Evolutionary conservation across 1,139 yeast species (phyloP).

Genomic region (Candida tetrigidarum): DNA sequence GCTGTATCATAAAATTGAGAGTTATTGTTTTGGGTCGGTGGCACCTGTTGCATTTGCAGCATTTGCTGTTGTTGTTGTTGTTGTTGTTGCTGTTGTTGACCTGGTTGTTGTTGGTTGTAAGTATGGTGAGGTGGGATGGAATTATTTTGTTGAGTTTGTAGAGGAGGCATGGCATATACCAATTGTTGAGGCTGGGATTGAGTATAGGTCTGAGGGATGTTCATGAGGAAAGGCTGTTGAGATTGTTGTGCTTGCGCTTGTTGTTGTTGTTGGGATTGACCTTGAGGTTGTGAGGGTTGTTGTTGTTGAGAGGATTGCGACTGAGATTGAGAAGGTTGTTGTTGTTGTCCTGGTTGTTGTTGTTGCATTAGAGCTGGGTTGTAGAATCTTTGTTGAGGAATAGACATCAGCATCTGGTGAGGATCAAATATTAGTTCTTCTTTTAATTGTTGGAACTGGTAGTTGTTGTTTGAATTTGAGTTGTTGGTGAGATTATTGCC

Average conservation of each 20-base stretch:
- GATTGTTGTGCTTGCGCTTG: no score
- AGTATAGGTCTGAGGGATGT: conserved; percentile 7
- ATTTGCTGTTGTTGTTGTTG: conserved; percentile 8
- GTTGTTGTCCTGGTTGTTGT: conserved; percentile 9
- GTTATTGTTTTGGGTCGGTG: conserved; percentile 5
- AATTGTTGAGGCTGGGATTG: conserved; percentile 17
- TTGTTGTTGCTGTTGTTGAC: no score
- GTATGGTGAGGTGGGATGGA: conserved; percentile 18
- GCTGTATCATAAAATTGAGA: conserved; percentile 19
- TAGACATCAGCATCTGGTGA: conserved; percentile 8
- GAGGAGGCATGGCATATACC: conserved; percentile 19
- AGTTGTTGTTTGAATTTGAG: not conserved
- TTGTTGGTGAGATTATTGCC: not conserved
- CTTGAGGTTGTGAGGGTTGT: conserved; percentile 8
- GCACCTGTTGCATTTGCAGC: conserved; percentile 12
- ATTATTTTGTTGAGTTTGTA: conserved; percentile 21
- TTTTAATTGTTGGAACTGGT: conserved; percentile 4
- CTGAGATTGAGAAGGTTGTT: conserved; percentile 5
- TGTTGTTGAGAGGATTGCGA: conserved; percentile 7
- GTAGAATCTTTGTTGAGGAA: conserved; percentile 7
- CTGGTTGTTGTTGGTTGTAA: conserved; percentile 10
- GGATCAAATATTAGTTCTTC: conserved; percentile 8
- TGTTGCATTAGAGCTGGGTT: conserved; percentile 5
- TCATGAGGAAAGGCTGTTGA: conserved; percentile 8
- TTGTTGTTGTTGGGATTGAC: conserved; percentile 6